Conservation (phyloP, 331 rosid genomes). For the Rhamnella rubrinervis region DNA sequence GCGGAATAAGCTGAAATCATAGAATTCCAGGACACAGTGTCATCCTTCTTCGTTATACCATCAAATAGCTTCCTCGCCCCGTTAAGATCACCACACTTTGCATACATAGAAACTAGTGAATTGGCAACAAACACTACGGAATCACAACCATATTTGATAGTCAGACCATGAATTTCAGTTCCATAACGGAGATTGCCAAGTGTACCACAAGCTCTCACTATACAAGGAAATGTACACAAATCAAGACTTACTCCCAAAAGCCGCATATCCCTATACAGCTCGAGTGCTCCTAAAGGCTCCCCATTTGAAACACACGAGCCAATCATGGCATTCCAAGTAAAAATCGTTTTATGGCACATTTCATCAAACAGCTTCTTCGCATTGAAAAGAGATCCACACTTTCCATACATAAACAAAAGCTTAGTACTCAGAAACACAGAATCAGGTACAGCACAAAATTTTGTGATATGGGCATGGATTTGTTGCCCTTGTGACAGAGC, state of each 20-base stretch:
- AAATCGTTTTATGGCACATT: slow-evolving; percentile 58
- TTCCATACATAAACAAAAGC: slow-evolving; percentile 64
- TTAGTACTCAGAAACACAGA: slow-evolving; percentile 58
- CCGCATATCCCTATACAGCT: slow-evolving; percentile 58
- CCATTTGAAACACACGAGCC: slow-evolving; percentile 59
- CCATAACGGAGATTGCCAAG: slow-evolving; percentile 35
- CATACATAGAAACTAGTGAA: slow-evolving; percentile 74
- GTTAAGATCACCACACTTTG: slow-evolving; percentile 50
- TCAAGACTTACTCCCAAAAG: slow-evolving; percentile 41
- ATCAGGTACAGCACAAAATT: slow-evolving; percentile 24
- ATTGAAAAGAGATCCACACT: slow-evolving; percentile 43
- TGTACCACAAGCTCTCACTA: slow-evolving; percentile 58
- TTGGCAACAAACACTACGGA: slow-evolving; percentile 50
- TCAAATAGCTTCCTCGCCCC: slow-evolving; percentile 57
- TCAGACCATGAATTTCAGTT: slow-evolving; percentile 61
- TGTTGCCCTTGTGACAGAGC: slow-evolving; percentile 59
- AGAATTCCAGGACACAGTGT: slow-evolving; percentile 73
- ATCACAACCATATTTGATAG: slow-evolving; percentile 55
- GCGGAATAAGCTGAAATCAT: slow-evolving; percentile 61
- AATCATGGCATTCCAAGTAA: slow-evolving; percentile 75
- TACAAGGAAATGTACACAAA: slow-evolving; percentile 58
- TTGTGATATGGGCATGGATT: slow-evolving; percentile 59
- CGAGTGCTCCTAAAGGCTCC: slow-evolving; percentile 45
- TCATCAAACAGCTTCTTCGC: slow-evolving; percentile 60
- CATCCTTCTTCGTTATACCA: slow-evolving; percentile 43